Evolutionary conservation across 2,329 filamentous ascomycete genomes (phyloP), one percentile per base, ranked within the genome.

Genomic region (Xylaria sp.): DNA sequence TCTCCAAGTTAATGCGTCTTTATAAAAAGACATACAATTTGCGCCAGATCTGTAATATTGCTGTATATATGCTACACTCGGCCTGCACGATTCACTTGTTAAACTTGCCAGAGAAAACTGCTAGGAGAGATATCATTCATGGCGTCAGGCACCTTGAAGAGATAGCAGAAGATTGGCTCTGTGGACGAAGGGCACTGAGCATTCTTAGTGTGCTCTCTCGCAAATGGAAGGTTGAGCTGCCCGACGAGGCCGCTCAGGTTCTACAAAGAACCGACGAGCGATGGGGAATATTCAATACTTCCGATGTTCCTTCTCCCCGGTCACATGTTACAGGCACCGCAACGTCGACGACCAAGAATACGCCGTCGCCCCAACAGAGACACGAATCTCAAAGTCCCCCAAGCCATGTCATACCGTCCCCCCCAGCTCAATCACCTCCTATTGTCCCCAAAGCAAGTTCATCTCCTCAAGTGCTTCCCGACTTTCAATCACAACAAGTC

Each of bases 81-180:
- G 93, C 95, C 29, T 97, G 93, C 73, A 97, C 93, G 0, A 96
- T 98, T 38, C 95, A 98, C 71, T 80, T 99, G 19, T 86, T 99
- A 35, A 97, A 97, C 68, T 81, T 98, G 1, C 93, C 93, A 0
- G 93, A 97, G 69, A 97, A 95, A 78, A 95, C 91, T 29, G 92
- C 95, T 4, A 90, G 87, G 70, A 83, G 94, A 69, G 94, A 98
- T 75, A 91, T 99, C 41, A 90, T 91, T 4, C 93, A 97, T 70
- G 93, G 94, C 1, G 84, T 97, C 43, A 94, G 92, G 71, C 92
- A 97, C 65, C 85, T 98, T 1, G 94, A 98, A 75, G 94, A 98
- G 72, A 97, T 99, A 69, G 92, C 92, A 0, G 93, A 97, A 74
- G 90, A 93, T 70, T 99, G 95, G 95, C 85, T 93, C 0, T 95